Evolutionary conservation across 2,329 filamentous ascomycete genomes (phyloP).

Genomic region (Sclerotinia nivalis): DNA sequence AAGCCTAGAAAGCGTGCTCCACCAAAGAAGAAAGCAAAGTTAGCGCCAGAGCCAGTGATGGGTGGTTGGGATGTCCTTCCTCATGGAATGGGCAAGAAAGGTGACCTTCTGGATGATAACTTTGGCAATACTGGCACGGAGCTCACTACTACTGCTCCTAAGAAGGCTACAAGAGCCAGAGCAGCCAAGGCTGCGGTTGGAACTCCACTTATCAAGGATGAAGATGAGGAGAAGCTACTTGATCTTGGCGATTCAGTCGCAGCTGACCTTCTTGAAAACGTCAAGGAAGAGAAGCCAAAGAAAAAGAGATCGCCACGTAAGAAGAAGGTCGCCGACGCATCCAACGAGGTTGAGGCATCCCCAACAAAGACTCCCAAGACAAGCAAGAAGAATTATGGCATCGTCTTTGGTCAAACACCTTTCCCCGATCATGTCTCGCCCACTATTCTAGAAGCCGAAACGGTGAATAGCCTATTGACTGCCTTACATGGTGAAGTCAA

Average conservation of each 20-base stretch:
- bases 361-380: conserved; percentile 27
- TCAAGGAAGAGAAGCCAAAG: conserved; percentile 22
- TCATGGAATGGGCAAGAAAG: conserved; percentile 53
- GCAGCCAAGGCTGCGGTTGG: neutral
- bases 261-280: neutral
- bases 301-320: conserved; percentile 27
- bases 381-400: conserved; percentile 50
- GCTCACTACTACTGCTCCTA: neutral
- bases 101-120: conserved; percentile 25
- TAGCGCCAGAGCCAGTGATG: conserved; percentile 24
- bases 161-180: neutral
- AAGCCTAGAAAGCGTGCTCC: conserved; percentile 24
- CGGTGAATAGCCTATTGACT: conserved; percentile 66
- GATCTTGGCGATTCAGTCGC: conserved; percentile 2
- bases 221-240: conserved; percentile 17
- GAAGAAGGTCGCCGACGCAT: conserved; percentile 20
- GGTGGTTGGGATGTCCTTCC: conserved; percentile 50
- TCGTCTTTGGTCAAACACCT: conserved; percentile 60
- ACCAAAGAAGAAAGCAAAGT: conserved; percentile 22
- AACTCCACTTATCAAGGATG: conserved; percentile 5
- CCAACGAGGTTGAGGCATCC: neutral
- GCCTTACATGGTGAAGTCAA: conserved; percentile 64
- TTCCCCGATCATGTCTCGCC: conserved; percentile 68
- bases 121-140: conserved; percentile 3
- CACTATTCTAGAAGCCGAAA: conserved; percentile 66